Evolutionary conservation across 169 alveolate genomes (phyloP).

Genomic region (Eimeria necatrix): DNA sequence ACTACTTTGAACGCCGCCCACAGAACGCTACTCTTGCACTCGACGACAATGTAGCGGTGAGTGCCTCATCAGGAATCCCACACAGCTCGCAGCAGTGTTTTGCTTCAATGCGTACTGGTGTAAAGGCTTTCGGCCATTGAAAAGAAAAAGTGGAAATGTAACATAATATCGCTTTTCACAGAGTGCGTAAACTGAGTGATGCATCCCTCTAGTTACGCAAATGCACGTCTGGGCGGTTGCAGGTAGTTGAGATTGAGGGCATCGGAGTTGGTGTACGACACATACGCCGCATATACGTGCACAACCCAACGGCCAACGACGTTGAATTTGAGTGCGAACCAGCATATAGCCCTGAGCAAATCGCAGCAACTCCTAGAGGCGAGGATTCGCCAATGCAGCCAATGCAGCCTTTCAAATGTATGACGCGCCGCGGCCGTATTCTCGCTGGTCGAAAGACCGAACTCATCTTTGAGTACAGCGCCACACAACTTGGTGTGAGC

Average conservation of each 20-base stretch:
- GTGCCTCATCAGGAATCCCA: neutral
- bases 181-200: no score
- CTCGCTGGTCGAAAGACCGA: constrained; percentile 95
- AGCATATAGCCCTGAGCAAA: constrained; percentile 62
- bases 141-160: no score
- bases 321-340: constrained; percentile 95
- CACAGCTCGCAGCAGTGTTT: no score
- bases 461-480: constrained; percentile 95
- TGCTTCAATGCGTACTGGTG: no score
- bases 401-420: constrained; percentile 79
- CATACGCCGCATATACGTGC: constrained; percentile 94
- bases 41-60: constrained; percentile 46
- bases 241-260: constrained; percentile 93
- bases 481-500: constrained; percentile 92
- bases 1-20: constrained; percentile 77
- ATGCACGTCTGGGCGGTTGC: constrained; percentile 76
- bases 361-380: neutral
- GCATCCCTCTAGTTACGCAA: neutral
- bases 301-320: constrained; percentile 95
- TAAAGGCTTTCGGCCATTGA: no score
- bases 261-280: constrained; percentile 95
- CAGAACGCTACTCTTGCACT: constrained; percentile 24
- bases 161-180: no score
- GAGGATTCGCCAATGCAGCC: neutral
- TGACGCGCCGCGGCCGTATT: constrained; percentile 94